Evolutionary conservation across 1,284 basidiomycete species (phyloP), one percentile per base, ranked within the genome.

Genomic region (Sanguinoderma infundibulare): DNA sequence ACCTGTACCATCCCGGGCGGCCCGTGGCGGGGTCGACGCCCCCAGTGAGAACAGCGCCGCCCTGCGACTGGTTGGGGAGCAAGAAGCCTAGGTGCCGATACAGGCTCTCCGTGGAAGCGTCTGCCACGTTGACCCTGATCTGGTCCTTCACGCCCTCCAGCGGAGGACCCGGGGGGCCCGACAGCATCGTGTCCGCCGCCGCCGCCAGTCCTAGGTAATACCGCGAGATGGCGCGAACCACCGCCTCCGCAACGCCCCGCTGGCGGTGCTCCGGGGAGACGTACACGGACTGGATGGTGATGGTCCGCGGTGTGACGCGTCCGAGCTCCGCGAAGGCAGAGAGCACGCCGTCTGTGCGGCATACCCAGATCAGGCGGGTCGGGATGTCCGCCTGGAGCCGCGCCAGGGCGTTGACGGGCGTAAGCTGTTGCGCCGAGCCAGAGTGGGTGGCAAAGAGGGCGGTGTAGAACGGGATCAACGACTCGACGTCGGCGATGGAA

Each of bases 201-300:
- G 66, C 64, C 35, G 50, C 46, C 9, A 62, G 61, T 2, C 67
- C 70, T 1, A 70, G 60, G 57, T 67, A 67, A 50, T 61, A 67
- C 34, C 70, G 64, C 17, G 63, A 66, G 12, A 72, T 47, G 1
- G 67, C 64, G 2, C 62, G 32, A 10, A 70, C 67, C 60, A 73
- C 54, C 6, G 64, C 59, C 42, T 67, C 68, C 14, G 67, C 72
- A 46, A 73, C 62, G 8, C 72, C 70, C 34, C 64, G 61, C 39
- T 68, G 59, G 7, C 72, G 66, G 30, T 64, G 51, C 12, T 53
- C 53, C 9, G 69, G 62, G 1, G 55, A 40, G n/a, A 72, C 69
- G 56, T 67, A 73, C 15, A 72, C 69, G 54, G 69, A 64, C 20
- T 65, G 67, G 47, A 73, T 66, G 40, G 69, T 67, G 24, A 70